These are phyloP conservation scores for Cladophialophora yegresii DNA, from an alignment of 2,329 filamentous ascomycete species.

Conservation along the genomic window DNA sequence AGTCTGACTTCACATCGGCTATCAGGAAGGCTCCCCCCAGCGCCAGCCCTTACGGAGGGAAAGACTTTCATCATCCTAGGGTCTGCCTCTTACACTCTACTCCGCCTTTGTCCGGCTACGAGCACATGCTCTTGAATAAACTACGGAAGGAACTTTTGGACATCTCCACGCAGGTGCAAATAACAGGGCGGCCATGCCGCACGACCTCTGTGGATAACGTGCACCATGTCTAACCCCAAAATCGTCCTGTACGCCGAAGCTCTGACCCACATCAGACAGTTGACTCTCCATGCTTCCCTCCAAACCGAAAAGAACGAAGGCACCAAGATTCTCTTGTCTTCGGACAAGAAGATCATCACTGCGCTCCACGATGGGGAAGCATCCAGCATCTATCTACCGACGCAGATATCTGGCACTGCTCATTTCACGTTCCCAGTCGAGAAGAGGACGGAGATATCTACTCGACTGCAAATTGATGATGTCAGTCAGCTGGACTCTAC, in stretches of 20 bases:
- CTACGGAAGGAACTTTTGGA: not conserved
- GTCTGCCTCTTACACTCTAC: not conserved
- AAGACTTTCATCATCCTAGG: not conserved
- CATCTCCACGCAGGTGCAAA: not conserved
- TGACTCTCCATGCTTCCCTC: constrained; percentile 59
- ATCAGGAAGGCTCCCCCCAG: not conserved
- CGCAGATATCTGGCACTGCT: constrained; percentile 48
- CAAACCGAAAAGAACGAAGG: constrained; percentile 47
- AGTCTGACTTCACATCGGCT: no score
- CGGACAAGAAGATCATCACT: constrained; percentile 48
- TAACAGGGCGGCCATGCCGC: not conserved
- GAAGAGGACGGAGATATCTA: constrained; percentile 52
- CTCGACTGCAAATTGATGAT: constrained; percentile 57
- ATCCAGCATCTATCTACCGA: constrained; percentile 51
- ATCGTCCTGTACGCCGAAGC: constrained; percentile 60
- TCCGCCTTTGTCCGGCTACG: constrained; percentile 4
- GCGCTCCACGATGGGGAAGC: constrained; percentile 51
- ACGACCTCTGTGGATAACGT: not conserved
- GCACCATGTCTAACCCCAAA: constrained; percentile 29
- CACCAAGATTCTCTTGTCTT: constrained; percentile 49
- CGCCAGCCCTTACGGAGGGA: not conserved
- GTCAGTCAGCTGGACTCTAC: constrained; percentile 26
- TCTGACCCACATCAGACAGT: constrained; percentile 61
- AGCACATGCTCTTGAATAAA: constrained; percentile 1
- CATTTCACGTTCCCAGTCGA: constrained; percentile 54